Conservation (phyloP, 1,284 basidiomycete genomes). For the Ustilago sp. region DNA sequence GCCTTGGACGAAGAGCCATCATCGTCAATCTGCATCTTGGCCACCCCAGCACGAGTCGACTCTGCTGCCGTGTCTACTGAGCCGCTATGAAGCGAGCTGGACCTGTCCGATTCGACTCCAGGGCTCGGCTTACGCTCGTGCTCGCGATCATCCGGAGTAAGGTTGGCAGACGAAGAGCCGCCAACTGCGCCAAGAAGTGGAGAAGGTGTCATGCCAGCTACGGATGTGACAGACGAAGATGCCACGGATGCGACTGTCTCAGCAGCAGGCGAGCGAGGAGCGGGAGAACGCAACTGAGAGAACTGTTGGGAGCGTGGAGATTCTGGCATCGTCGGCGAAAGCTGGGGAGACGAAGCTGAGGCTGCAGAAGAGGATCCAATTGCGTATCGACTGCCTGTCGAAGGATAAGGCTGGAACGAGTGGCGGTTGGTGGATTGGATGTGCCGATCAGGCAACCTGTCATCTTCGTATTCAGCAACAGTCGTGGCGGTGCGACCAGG, state of each 20-base stretch:
- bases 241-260: conserved; percentile 22
- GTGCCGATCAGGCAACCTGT: conserved; percentile 23
- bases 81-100: conserved; percentile 11
- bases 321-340: conserved; percentile 32
- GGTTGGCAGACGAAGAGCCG: conserved; percentile 1
- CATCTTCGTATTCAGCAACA: conserved; percentile 17
- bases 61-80: conserved; percentile 37
- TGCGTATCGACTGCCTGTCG: conserved; percentile 11
- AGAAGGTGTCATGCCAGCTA: conserved; percentile 25
- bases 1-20: not conserved
- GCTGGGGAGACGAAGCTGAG: conserved; percentile 20
- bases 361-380: conserved; percentile 1
- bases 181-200: conserved; percentile 16
- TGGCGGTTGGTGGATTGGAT: conserved; percentile 17
- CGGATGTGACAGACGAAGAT: conserved; percentile 21
- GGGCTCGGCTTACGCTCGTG: not conserved
- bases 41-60: conserved; percentile 31
- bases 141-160: conserved; percentile 7
- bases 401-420: conserved; percentile 32
- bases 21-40: conserved; percentile 45
- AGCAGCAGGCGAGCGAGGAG: conserved; percentile 19
- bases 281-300: conserved; percentile 18
- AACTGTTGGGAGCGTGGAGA: conserved; percentile 11
- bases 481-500: not conserved
- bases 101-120: conserved; percentile 3